Conservation (phyloP, 2,329 filamentous ascomycete species). For the Blastomyces parvus region DNA sequence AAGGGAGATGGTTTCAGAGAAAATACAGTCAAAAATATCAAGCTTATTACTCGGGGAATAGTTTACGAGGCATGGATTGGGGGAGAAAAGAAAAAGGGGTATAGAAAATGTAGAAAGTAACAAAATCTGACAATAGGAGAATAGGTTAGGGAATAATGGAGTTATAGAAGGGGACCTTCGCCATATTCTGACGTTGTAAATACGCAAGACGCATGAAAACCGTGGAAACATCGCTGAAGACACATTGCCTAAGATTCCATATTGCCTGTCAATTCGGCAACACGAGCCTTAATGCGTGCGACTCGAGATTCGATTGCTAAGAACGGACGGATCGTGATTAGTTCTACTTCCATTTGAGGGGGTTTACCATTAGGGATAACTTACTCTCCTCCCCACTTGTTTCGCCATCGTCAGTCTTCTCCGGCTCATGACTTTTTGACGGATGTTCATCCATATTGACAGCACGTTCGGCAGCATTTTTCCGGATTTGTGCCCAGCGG, state of each 20-base stretch:
- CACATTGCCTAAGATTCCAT: conserved; percentile 47
- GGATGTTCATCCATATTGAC: conserved; percentile 58
- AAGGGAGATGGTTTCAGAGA: not conserved
- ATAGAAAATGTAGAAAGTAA: not conserved
- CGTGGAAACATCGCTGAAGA: conserved; percentile 3
- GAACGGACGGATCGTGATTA: not conserved
- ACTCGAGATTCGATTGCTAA: conserved; percentile 90
- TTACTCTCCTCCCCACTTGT: conserved; percentile 93
- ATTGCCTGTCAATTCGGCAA: conserved; percentile 84
- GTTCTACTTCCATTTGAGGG: not conserved
- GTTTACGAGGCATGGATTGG: not conserved
- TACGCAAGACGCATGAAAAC: not conserved
- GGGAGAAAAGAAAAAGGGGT: not conserved
- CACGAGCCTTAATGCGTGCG: conserved; percentile 92
- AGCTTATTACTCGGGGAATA: not conserved
- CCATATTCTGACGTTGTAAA: not conserved
- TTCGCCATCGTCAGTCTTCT: conserved; percentile 65
- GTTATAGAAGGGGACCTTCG: not conserved
- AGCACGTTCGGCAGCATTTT: conserved; percentile 81
- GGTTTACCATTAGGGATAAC: conserved; percentile 30
- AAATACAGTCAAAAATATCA: not conserved
- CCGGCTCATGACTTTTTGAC: conserved; percentile 47
- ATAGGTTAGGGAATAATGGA: not conserved
- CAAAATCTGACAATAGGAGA: not conserved
- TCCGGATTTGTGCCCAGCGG: conserved; percentile 91